These are phyloP conservation scores for Plantago elongata DNA, from an alignment of 257 asterid species.

Conservation along the genomic window DNA sequence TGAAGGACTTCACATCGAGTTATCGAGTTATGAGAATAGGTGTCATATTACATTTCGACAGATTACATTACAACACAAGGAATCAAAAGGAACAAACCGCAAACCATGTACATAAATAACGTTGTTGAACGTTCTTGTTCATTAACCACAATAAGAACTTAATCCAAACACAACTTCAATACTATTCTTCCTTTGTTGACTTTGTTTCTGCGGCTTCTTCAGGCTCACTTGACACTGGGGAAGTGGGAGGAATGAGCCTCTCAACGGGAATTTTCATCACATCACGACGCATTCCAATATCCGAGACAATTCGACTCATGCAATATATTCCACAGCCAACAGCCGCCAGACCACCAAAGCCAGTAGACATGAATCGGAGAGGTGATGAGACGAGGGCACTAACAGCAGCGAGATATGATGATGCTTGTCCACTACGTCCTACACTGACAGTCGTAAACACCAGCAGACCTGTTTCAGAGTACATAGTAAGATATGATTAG, in stretches of 20 bases:
- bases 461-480: slow-evolving; percentile 49
- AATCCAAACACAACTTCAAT: too few relatives aligned
- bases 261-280: slow-evolving; percentile 75
- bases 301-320: slow-evolving; percentile 56
- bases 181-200: slow-evolving; percentile 18
- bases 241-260: slow-evolving; percentile 43
- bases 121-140: too few relatives aligned
- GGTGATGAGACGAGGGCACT: slow-evolving; percentile 65
- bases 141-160: too few relatives aligned
- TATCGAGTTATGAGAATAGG: too few relatives aligned
- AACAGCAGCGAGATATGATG: slow-evolving; percentile 63
- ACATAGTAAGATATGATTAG: slow-evolving; percentile 79
- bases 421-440: slow-evolving; percentile 85
- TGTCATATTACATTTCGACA: too few relatives aligned
- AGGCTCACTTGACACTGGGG: slow-evolving; percentile 23
- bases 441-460: slow-evolving; percentile 44
- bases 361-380: slow-evolving; percentile 62
- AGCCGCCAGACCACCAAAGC: slow-evolving; percentile 47
- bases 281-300: slow-evolving; percentile 80
- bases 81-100: too few relatives aligned
- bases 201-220: slow-evolving; percentile 21
- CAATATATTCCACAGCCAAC: slow-evolving; percentile 72
- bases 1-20: too few relatives aligned
- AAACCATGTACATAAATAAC: too few relatives aligned
- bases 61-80: too few relatives aligned